A percentile compares a stretch with the other conserved stretches of the same genome.
Evolutionary conservation across 345 rosid species (phyloP).

Genomic region (Atalantia buxifolia): DNA sequence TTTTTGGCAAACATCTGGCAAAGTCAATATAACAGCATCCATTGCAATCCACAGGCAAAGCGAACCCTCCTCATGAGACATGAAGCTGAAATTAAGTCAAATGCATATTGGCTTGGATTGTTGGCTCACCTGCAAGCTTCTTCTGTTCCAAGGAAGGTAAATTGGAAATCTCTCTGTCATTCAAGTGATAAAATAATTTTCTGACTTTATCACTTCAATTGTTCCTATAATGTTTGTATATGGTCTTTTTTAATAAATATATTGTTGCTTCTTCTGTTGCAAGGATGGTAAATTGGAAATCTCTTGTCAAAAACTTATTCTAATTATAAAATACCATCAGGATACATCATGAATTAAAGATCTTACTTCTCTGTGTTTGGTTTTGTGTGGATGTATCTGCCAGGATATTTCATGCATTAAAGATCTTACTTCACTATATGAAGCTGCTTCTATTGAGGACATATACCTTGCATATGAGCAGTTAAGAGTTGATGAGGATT

Average conservation of each 20-base stretch:
- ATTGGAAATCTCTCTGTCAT: neutral
- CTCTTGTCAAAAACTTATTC: neutral
- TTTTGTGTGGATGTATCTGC: conserved; percentile 10
- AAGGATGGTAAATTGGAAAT: conserved; percentile 35
- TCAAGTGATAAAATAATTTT: neutral
- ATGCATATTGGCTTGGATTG: conserved; percentile 98
- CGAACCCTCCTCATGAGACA: conserved; percentile 96
- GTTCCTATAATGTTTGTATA: no score
- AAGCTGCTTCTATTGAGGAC: conserved; percentile 87
- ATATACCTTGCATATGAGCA: conserved; percentile 83
- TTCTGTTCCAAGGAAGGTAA: conserved; percentile 93
- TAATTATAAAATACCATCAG: conserved; percentile 28
- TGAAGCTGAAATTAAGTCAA: conserved; percentile 98
- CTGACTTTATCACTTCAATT: no score
- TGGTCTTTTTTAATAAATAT: no score
- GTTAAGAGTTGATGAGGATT: conserved; percentile 76
- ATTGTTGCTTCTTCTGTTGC: no score
- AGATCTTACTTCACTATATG: conserved; percentile 79
- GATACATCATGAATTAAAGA: conserved; percentile 90
- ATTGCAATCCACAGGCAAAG: conserved; percentile 63
- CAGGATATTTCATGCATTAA: conserved; percentile 93
- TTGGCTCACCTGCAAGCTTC: conserved; percentile 96
- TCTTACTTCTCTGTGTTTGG: conserved; percentile 45
- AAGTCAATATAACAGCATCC: neutral
- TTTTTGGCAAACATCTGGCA: neutral